Base-by-base conservation (phyloP, 2,329 filamentous ascomycete species). In the Pseudogymnoascus sp. region DNA sequence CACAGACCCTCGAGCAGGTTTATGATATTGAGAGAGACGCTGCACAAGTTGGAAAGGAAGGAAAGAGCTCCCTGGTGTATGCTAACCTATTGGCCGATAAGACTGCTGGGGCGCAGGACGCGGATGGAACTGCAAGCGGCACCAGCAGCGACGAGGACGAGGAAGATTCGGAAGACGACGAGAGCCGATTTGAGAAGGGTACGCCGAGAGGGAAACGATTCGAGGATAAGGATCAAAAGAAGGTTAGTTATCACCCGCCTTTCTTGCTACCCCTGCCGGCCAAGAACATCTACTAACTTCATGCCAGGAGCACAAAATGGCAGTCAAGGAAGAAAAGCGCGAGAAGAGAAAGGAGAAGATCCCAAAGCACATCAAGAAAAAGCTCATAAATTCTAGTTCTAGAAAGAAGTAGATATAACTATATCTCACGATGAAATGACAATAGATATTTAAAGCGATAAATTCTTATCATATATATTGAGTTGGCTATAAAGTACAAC, bases 331-430 rank as follows among this genome's bases (percentile, higher is more conserved):
- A 71, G 93, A 92, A 71, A 97, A 96, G 79, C 86, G 91, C 37
- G 92, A 97, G 75, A 92, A 95, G 79, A 81, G 94, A 65, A 91
- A 93, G 75, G 89, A 90, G 3, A 99, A 99, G 80, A 96, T 99
- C 77, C 93, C 94, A 0, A 99, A 99, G 78, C 86, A 95, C 73
- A 68, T 96, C 35, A 99, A 99, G 83, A 97, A 97, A 80, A 90
- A 89, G 73, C 76, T 96, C 64, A 84, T 96, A 25, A 82, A 81
- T 63, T 79, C 79, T 66, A 80, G 59, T 42, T 60, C 82, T 14
- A 80, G 84, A 63, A 79, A 84, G 68, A 84, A 83, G 71, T 88
- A 89, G 78, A 87, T 83, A 73, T 83, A 25, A 40, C 18, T 11
- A 60, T 60, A 40, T 60, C 38, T 60, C 59, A 60, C 59, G 59